Evolutionary conservation across 805 yeast species (phyloP).

Genomic region (Millerago galiae): DNA sequence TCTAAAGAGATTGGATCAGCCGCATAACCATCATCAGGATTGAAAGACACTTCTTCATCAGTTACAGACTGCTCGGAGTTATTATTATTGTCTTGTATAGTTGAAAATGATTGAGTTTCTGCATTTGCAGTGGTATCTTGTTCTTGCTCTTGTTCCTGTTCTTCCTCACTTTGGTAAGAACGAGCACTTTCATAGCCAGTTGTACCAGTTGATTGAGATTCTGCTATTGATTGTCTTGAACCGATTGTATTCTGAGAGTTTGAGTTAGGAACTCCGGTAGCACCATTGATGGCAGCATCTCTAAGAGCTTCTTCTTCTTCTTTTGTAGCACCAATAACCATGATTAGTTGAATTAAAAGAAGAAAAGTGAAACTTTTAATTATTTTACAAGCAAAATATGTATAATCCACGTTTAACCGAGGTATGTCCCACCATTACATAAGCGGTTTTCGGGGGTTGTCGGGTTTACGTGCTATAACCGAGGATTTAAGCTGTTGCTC

Average conservation of each 20-base stretch:
- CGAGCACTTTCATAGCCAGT: conserved; percentile 23
- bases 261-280: neutral
- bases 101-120: neutral
- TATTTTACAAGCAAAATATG: neutral
- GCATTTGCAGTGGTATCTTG: neutral
- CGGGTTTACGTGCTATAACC: too few species aligned
- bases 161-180: conserved; percentile 6
- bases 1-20: conserved; percentile 4
- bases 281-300: conserved; percentile 5
- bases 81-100: neutral
- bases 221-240: conserved; percentile 2
- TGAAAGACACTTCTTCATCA: neutral
- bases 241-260: neutral
- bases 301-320: conserved; percentile 18
- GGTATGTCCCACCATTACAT: too few species aligned
- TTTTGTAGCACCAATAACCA: conserved; percentile 9
- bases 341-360: neutral
- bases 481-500: too few species aligned
- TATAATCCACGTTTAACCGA: too few species aligned
- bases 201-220: conserved; percentile 6
- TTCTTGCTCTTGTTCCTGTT: neutral
- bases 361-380: too few species aligned
- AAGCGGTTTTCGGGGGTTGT: too few species aligned
- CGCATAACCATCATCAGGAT: conserved; percentile 3
- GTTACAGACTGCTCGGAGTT: neutral